Conservation (phyloP, 2,329 filamentous ascomycete genomes). For the Fusarium sp. region DNA sequence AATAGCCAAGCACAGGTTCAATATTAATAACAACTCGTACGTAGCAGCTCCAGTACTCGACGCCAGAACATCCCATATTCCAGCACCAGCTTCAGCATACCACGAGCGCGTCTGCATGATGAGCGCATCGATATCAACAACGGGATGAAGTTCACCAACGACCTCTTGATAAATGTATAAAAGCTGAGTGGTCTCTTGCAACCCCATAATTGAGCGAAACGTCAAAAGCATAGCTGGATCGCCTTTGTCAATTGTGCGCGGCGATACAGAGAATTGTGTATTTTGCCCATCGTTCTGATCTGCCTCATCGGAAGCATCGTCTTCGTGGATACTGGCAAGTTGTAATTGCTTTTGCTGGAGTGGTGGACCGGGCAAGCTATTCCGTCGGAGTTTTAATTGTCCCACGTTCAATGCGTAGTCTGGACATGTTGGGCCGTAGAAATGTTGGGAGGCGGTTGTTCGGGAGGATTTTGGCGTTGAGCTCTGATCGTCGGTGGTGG, state of each 20-base stretch:
- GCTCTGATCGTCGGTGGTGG: background rate
- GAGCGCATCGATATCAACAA: slow-evolving; percentile 19
- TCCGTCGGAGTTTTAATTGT: slow-evolving; percentile 30
- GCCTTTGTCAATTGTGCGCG: slow-evolving; percentile 11
- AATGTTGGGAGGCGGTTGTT: slow-evolving; percentile 19
- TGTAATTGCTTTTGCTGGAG: slow-evolving; percentile 21
- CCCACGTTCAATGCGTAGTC: slow-evolving; percentile 44
- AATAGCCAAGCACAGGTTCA: slow-evolving; percentile 21
- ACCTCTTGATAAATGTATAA: slow-evolving; percentile 27
- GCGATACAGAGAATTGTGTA: background rate
- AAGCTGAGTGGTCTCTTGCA: slow-evolving; percentile 20
- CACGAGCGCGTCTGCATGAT: slow-evolving; percentile 8
- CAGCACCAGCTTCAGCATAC: slow-evolving; percentile 18
- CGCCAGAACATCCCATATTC: slow-evolving; percentile 17
- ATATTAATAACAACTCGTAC: slow-evolving; percentile 9
- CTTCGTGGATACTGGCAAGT: slow-evolving; percentile 27
- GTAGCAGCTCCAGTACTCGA: slow-evolving; percentile 11
- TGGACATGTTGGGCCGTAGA: slow-evolving; percentile 43
- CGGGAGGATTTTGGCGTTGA: background rate
- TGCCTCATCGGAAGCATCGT: slow-evolving; percentile 1
- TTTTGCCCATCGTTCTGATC: background rate
- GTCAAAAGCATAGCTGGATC: slow-evolving; percentile 16
- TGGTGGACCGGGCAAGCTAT: background rate
- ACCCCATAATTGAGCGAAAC: slow-evolving; percentile 11
- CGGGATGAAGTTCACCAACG: slow-evolving; percentile 19